Conservation (phyloP, 352 stramenopile species). For the Lagenidium giganteum region DNA sequence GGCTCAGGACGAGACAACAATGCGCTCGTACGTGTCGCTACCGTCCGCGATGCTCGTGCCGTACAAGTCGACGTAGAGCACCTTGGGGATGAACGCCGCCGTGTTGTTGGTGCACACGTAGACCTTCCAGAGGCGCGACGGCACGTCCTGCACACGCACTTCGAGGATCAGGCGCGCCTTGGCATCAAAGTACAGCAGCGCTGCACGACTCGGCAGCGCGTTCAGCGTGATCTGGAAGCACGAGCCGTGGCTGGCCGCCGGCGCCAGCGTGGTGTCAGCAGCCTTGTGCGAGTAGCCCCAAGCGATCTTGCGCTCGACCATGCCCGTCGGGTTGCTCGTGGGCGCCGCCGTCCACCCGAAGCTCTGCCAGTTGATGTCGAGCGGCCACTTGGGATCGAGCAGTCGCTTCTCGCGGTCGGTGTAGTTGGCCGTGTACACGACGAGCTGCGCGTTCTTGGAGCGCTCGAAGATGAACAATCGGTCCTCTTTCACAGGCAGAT, state of each 20-base stretch:
- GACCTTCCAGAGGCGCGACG: constrained; percentile 53
- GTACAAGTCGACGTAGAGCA: constrained; percentile 62
- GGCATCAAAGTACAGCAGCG: constrained; percentile 35
- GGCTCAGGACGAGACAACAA: constrained; percentile 22
- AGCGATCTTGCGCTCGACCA: constrained; percentile 45
- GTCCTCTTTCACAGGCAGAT: constrained; percentile 36
- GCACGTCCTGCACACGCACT: constrained; percentile 25
- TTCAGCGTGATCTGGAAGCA: constrained; percentile 46
- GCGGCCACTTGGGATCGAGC: constrained; percentile 44
- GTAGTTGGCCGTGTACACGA: constrained; percentile 59
- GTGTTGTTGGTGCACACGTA: constrained; percentile 43
- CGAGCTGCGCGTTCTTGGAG: constrained; percentile 59
- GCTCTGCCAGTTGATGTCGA: constrained; percentile 68
- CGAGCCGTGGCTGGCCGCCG: constrained; percentile 7
- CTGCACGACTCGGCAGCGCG: constrained; percentile 35
- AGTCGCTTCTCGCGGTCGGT: constrained; percentile 26
- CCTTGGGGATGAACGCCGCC: constrained; percentile 43
- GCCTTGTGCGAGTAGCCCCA: constrained; percentile 59
- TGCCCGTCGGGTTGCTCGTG: constrained; percentile 44
- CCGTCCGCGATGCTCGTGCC: constrained; percentile 31
- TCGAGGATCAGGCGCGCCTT: constrained; percentile 36
- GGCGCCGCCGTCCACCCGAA: constrained; percentile 51
- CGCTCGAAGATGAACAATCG: constrained; percentile 54
- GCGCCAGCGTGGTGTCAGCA: constrained; percentile 5
- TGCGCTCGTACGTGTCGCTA: constrained; percentile 44